Conservation (phyloP, 495 filamentous ascomycete species). For the Cladorrhinum samala region DNA sequence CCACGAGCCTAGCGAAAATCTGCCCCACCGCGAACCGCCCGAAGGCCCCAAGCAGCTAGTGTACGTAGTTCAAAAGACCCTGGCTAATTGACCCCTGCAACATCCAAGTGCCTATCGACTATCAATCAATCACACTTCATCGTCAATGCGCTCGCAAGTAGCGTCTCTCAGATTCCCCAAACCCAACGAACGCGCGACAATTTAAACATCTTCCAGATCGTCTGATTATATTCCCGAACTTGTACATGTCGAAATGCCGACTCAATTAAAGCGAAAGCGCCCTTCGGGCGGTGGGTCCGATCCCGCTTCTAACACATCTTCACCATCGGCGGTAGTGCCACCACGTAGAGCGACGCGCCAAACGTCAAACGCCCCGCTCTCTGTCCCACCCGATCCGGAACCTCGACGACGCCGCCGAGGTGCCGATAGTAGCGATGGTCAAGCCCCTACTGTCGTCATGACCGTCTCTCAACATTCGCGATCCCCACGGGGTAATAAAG, state of each 20-base stretch:
- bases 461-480: neutral
- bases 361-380: conserved; percentile 29
- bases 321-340: conserved; percentile 5
- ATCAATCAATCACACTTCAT: no score
- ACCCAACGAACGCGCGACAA: no score
- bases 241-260: conserved; percentile 21
- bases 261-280: conserved; percentile 38
- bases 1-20: no score
- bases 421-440: conserved; percentile 18
- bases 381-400: conserved; percentile 25
- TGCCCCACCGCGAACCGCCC: no score
- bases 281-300: conserved; percentile 16
- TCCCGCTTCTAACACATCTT: neutral
- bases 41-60: no score
- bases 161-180: no score
- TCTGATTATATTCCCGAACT: neutral
- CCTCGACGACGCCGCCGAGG: conserved; percentile 34
- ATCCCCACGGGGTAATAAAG: conserved; percentile 19
- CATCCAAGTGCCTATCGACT: no score
- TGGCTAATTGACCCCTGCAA: no score
- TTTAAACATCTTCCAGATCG: no score
- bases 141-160: no score
- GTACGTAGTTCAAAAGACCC: no score
- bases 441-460: neutral
- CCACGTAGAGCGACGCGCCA: conserved; percentile 40